Base-by-base conservation (phyloP, 2,329 filamentous ascomycete species). In the Calonectria hongkongensis region DNA sequence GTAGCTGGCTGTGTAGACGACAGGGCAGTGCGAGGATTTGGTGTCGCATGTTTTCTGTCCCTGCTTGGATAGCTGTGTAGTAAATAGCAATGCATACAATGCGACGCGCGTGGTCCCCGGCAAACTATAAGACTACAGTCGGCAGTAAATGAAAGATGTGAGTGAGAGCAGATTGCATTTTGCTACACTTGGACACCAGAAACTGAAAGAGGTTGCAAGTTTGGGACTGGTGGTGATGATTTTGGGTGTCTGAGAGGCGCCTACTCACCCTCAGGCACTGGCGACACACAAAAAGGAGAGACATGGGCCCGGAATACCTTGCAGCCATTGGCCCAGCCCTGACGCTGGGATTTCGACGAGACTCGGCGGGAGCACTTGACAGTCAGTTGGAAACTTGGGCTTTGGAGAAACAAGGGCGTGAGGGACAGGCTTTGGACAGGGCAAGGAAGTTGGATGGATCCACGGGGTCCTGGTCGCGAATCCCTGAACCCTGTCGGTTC, bases 381-480 rank as follows among this genome's bases (percentile, higher is more conserved):
- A 48, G 51, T 41, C 47, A 33, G 33, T 39, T 58, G 54, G 28
- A 63, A 71, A 48, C 62, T 43, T 70, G 63, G 68, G 50, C 36
- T 56, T 63, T 50, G 51, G 56, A 56, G 33, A 65, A 64, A 56
- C 41, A 50, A 41, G 36, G 48, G 39, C 45, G 48, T 28, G 28
- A 54, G 68, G 64, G 47, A 50, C 67, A 64, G 47, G 58, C 54
- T 62, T 62, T 69, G 67, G 66, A 63, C 70, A 58, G 56, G 70
- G 47, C 47, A 68, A 66, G 62, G 66, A 47, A 58, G 54, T 63
- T 63, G 71, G 63, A 70, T 73, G 71, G 71, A 70, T 73, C 67
- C 71, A 73, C 71, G 71, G 67, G 67, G 71, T 73, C 71, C 71
- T 67, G 41, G 71, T 67, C 30, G 71, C 51, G 63, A 73, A 73